Conservation (phyloP, 2,329 filamentous ascomycete species). For the Colletotrichum truncatum region DNA sequence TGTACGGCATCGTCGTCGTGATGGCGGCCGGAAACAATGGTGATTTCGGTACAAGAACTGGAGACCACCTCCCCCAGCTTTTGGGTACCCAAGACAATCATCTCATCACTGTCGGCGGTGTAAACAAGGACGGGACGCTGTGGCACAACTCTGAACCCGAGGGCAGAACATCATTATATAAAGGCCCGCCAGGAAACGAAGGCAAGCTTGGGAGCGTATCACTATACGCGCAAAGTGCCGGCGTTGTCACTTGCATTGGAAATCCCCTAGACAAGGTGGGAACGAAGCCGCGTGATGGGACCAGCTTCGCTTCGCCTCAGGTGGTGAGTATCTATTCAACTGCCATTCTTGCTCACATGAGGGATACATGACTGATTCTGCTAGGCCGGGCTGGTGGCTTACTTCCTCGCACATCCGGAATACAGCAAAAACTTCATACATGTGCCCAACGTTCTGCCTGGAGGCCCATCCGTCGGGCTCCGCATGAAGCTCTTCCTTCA, state of each 20-base stretch:
- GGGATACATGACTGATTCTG: background rate
- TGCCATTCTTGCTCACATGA: background rate
- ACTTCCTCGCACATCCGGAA: slow-evolving; percentile 1
- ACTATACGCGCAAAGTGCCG: background rate
- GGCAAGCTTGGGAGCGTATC: background rate
- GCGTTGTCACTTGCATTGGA: background rate
- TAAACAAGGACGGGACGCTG: background rate
- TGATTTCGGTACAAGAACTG: background rate
- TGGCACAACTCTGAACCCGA: background rate
- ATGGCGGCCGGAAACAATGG: background rate
- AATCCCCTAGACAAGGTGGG: background rate
- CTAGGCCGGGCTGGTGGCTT: background rate
- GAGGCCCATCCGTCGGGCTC: background rate
- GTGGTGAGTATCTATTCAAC: background rate
- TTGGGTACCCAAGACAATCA: background rate
- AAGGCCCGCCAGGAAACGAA: background rate
- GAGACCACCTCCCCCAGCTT: background rate
- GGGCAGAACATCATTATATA: background rate
- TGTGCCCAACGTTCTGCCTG: background rate
- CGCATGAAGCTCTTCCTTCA: background rate
- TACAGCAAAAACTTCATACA: background rate
- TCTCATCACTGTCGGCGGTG: background rate
- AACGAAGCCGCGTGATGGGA: background rate
- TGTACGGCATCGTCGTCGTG: background rate
- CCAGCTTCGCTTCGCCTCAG: background rate